Percentiles rank a stretch among this genome's conserved stretches.
These are phyloP conservation scores for Lathyrus aphaca DNA, from an alignment of 306 rosid species.

Conservation along the genomic window DNA sequence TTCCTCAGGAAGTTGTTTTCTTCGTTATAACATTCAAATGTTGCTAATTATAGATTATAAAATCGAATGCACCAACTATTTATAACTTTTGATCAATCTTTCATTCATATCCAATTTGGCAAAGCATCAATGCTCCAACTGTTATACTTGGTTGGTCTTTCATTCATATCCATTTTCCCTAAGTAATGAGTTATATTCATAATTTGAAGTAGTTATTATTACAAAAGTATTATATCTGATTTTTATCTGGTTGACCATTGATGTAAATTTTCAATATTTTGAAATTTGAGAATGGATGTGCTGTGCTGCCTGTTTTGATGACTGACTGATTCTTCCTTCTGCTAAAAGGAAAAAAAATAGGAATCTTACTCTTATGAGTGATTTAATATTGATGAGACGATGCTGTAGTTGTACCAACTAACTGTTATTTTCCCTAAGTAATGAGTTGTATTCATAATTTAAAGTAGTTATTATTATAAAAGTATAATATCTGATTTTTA, in stretches of 20 bases:
- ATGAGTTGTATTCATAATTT: neutral
- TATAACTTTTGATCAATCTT: neutral
- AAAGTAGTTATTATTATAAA: neutral
- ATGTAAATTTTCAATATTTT: neutral
- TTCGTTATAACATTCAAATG: neutral
- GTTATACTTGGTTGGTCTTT: neutral
- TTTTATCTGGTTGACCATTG: neutral
- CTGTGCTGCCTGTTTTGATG: constrained; percentile 19
- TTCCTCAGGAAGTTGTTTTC: constrained; percentile 12
- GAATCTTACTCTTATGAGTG: neutral
- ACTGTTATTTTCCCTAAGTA: constrained; percentile 21
- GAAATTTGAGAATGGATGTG: neutral
- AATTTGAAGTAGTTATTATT: neutral
- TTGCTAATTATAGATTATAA: neutral
- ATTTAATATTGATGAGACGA: constrained; percentile 9
- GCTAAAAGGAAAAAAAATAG: neutral
- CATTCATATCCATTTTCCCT: neutral
- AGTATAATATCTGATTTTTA: neutral
- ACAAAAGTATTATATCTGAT: neutral
- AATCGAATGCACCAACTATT: neutral
- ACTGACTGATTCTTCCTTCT: neutral
- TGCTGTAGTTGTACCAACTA: constrained; percentile 21
- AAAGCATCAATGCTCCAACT: neutral
- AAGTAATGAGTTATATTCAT: neutral
- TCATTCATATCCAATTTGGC: neutral